Evolutionary conservation across 345 rosid species (phyloP).

Genomic region (Populus simonii): DNA sequence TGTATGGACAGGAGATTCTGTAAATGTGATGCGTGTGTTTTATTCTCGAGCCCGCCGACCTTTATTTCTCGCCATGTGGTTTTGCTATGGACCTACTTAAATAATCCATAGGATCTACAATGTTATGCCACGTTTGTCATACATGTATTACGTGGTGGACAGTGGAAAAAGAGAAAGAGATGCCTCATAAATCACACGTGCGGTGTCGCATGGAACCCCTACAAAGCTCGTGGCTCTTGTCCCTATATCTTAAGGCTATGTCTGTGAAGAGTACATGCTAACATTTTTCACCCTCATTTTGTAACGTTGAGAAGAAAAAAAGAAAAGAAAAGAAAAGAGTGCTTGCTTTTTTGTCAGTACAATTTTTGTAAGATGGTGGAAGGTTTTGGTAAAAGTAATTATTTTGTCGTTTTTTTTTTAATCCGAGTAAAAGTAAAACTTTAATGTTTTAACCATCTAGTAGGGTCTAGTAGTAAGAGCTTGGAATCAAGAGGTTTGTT

Average conservation of each 20-base stretch:
- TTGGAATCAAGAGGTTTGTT: too few relatives aligned
- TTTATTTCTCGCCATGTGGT: not conserved
- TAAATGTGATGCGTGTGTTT: not conserved
- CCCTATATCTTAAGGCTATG: not conserved
- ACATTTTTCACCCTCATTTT: not conserved
- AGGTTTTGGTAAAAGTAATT: not conserved
- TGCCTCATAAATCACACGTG: not conserved
- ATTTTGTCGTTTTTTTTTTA: too few relatives aligned
- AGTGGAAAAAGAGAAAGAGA: not conserved
- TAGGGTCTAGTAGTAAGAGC: too few relatives aligned
- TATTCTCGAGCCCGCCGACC: not conserved
- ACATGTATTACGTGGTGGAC: not conserved
- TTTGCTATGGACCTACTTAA: not conserved
- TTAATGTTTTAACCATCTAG: too few relatives aligned
- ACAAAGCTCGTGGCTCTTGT: constrained; percentile 5
- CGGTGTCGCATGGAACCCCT: not conserved
- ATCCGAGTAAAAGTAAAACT: not conserved
- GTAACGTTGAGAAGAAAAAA: constrained; percentile 3
- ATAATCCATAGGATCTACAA: not conserved
- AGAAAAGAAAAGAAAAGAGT: not conserved
- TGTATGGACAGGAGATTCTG: too few relatives aligned
- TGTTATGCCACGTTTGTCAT: not conserved
- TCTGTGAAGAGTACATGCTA: not conserved
- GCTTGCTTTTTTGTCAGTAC: not conserved
- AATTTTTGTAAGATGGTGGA: not conserved